A percentile compares a stretch with the other conserved stretches of the same genome.
Evolutionary conservation across 345 rosid species (phyloP).

Genomic region (Dimocarpus longan): DNA sequence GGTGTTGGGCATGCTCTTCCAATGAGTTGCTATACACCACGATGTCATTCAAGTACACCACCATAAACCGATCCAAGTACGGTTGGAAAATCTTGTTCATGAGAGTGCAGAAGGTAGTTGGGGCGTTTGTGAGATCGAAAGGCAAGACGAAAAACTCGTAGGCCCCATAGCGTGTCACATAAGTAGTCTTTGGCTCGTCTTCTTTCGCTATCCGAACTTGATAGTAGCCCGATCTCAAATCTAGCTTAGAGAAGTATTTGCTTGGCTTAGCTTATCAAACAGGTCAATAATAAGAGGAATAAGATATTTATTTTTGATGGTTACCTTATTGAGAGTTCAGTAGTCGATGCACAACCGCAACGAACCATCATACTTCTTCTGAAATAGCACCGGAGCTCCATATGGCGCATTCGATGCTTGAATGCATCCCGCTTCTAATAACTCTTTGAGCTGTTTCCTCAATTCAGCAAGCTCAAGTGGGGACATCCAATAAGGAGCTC

Average conservation of each 20-base stretch:
- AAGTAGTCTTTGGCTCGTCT: not conserved
- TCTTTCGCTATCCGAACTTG: not conserved
- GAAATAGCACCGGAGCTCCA: not conserved
- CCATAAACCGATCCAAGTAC: not conserved
- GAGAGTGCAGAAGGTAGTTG: not conserved
- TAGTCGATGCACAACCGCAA: not conserved
- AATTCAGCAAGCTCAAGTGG: too few relatives aligned
- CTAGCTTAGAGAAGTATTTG: not conserved
- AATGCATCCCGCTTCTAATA: too few relatives aligned
- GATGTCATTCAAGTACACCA: not conserved
- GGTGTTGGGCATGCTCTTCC: not conserved
- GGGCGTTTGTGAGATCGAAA: not conserved
- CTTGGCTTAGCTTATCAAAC: not conserved
- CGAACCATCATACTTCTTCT: not conserved
- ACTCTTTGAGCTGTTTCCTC: too few relatives aligned
- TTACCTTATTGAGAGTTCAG: not conserved
- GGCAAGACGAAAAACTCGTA: slow-evolving; percentile 6
- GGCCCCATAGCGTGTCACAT: not conserved
- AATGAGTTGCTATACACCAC: not conserved
- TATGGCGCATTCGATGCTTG: not conserved
- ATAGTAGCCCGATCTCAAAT: slow-evolving; percentile 1
- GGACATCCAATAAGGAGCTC: too few relatives aligned
- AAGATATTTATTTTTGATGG: not conserved
- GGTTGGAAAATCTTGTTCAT: not conserved
- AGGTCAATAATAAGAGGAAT: not conserved